A percentile compares a stretch with the other conserved stretches of the same genome.
These are phyloP conservation scores for Coniochaeta sp. DNA, from an alignment of 2,329 filamentous ascomycete species.

Conservation along the genomic window DNA sequence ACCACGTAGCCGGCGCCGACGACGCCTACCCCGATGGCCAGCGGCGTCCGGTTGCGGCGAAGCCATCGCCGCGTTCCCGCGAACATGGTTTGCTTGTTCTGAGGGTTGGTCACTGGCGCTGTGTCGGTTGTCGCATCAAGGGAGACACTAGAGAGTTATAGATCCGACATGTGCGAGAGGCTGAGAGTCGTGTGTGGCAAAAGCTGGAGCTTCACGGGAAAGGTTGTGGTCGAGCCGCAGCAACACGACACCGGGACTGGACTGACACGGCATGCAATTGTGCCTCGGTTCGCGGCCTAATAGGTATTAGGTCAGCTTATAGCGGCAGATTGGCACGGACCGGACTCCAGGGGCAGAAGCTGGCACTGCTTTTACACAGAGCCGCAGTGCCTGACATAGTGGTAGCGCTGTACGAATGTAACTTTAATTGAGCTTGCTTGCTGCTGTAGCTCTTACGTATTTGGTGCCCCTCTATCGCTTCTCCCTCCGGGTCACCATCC, in stretches of 20 bases:
- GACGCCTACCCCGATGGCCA: slow-evolving; percentile 82
- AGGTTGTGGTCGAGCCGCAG: neutral
- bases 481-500: neutral
- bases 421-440: neutral
- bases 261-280: neutral
- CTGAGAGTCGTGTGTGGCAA: neutral
- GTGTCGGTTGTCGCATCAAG: neutral
- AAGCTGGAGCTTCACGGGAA: neutral
- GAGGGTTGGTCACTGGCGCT: neutral
- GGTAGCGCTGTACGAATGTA: neutral
- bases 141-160: neutral
- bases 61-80: slow-evolving; percentile 81
- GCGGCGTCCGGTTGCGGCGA: slow-evolving; percentile 80
- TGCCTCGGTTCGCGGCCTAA: neutral
- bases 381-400: neutral
- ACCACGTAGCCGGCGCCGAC: slow-evolving; percentile 86
- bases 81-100: slow-evolving; percentile 51
- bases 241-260: neutral
- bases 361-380: neutral
- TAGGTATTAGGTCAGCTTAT: neutral
- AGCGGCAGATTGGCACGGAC: neutral
- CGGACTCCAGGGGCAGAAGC: neutral
- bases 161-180: neutral
- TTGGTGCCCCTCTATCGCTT: neutral
- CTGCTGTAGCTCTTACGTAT: neutral